Evolutionary conservation across 2,329 filamentous ascomycete genomes (phyloP), one percentile per base, ranked within the genome.

Genomic region (Microdochium paspali): DNA sequence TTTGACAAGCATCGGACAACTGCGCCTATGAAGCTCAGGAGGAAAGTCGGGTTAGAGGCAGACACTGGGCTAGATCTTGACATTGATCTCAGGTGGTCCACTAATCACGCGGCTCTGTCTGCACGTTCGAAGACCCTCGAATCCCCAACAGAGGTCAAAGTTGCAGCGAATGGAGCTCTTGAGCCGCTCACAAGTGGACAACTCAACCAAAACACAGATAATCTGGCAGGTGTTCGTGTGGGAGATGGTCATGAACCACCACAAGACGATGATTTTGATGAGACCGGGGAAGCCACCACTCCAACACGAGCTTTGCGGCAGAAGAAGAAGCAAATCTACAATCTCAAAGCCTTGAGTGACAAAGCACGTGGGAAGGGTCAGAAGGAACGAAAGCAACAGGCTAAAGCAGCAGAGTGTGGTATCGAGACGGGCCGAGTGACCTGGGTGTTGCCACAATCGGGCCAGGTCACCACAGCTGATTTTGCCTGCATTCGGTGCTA

Each of bases 331-430:
- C 73, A 74, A 50, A 69, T 71, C 21, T 83, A 83, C 56, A 83
- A 83, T 52, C 60, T 82, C 31, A 82, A 80, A 57, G 66, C 73
- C 12, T 62, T 82, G 15, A 81, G 73, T 58, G 76, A 78, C 54
- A 74, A 76, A 54, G 76, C 76, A 5, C 70, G 77, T 46, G 76
- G 77, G 3, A 75, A 69, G 53, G 71, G 73, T 40, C 57, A 60
- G 18, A 69, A 67, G 51, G 74, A 71, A 51, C 67, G 67, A n/a
- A 65, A 66, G 47, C 21, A 20, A 13, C 63, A 63, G 47, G 59
- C 55, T 53, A 61, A 56, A 56, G 56, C 47, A 50, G 56, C 49
- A 54, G 59, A 49, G 52, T 50, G 50, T 48, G 56, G 47, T 52
- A 60, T 45, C 44, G 50, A 55, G 51, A 23, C 49, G 51, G 31